Evolutionary conservation across 1,139 yeast species (phyloP), one percentile per base, ranked within the genome.

Genomic region (Scheffersomyces insectosa): DNA sequence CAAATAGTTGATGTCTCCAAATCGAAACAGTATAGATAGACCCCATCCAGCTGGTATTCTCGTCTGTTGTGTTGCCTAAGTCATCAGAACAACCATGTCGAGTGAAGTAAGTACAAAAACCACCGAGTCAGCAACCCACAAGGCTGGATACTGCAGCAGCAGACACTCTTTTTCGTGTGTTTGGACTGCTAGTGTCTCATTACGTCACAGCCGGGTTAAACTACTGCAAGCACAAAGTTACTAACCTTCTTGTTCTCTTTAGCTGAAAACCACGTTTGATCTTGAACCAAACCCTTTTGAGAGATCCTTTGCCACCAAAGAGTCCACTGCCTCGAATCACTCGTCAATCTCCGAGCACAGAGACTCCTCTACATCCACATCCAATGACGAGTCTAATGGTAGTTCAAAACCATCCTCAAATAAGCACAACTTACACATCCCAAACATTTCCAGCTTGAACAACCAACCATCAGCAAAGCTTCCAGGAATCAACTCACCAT

Each of bases 261-360:
- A 70, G 75, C 70, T 60, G 63, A 70, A 69, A 52, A 67, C 76
- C n/a, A 66, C 77, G 35, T 81, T 88, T 59, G 95, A 86, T 49
- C 70, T 90, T 50, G 99, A 93, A 62, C 97, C 95, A 4, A 93
- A 93, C 59, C 99, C 98, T 2, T 93, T 93, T 59, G 99, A 93
- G 65, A 85, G 86, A 62, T 88, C 97, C 39, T 93, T 93, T 68
- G 97, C 97, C 29, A 56, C 70, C 30, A 83, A 81, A 43, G 34
- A 31, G 12, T 31, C 34, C 23, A 15, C 20, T 15, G 34, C 20
- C 15, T 20, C 20, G 34, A 31, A 31, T 4, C 20, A 15, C 10
- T 31, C 34, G 3, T 20, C 20, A 23, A 20, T 31, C n/a, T 20
- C n/a, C 11, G 34, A 31, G 20, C 15, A 31, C 34, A 31, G 20